Evolutionary conservation across 2,329 filamentous ascomycete species (phyloP).

Genomic region (Penicillium frequentans): DNA sequence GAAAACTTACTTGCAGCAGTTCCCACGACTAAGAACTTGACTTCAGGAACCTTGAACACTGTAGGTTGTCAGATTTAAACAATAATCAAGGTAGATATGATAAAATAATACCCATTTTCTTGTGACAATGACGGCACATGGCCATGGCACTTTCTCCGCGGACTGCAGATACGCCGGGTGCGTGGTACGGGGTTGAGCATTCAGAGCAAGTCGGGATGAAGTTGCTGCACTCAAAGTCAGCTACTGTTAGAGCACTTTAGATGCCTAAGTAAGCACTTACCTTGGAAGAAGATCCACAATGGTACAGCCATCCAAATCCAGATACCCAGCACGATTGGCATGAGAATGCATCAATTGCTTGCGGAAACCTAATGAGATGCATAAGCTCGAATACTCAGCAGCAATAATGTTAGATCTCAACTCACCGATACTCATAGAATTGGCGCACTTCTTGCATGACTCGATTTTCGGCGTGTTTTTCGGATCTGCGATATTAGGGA

Average conservation of each 20-base stretch:
- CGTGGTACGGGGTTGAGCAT: slow-evolving; percentile 68
- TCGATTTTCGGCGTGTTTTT: slow-evolving; percentile 46
- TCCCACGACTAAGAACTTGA: slow-evolving; percentile 74
- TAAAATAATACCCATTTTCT: slow-evolving; percentile 62
- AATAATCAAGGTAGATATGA: no score
- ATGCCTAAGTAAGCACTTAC: slow-evolving; percentile 36
- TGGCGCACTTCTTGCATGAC: slow-evolving; percentile 58
- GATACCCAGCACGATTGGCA: slow-evolving; percentile 73
- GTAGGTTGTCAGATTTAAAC: neutral
- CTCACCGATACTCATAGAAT: slow-evolving; percentile 48
- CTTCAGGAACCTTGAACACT: slow-evolving; percentile 72
- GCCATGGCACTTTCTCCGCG: slow-evolving; percentile 72
- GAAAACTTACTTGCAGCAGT: slow-evolving; percentile 48
- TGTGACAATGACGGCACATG: slow-evolving; percentile 76
- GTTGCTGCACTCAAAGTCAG: slow-evolving; percentile 51
- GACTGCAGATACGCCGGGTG: slow-evolving; percentile 67
- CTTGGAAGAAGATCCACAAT: slow-evolving; percentile 73
- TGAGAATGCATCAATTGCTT: slow-evolving; percentile 70
- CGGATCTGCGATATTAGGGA: slow-evolving; percentile 56
- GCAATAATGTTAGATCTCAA: neutral
- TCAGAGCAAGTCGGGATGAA: slow-evolving; percentile 76
- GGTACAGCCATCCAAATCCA: slow-evolving; percentile 74
- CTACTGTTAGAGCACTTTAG: neutral
- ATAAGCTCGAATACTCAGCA: neutral
- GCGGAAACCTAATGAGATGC: slow-evolving; percentile 52